A percentile compares a stretch with the other conserved stretches of the same genome.
phyloP scores from a whole-genome alignment of 768 basidiomycete genomes.

The Termitomyces heimii region DNA sequence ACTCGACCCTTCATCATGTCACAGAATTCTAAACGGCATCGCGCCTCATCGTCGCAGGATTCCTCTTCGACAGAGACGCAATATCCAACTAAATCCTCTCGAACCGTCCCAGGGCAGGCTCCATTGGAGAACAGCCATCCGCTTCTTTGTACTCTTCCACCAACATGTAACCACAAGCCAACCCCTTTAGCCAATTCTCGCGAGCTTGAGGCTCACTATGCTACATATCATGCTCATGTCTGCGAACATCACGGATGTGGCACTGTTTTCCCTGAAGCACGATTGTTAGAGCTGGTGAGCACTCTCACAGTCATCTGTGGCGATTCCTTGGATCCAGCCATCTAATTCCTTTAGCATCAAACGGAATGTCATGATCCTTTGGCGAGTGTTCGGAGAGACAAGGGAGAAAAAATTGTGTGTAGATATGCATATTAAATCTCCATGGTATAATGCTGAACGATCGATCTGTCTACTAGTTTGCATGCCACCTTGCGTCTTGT shows the following conservation, averaged over 20 bases:
- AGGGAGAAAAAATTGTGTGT: conserved; percentile 83
- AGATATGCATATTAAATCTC: neutral
- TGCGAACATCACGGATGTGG: conserved; percentile 66
- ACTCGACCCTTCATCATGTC: conserved; percentile 11
- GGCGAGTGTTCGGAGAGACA: conserved; percentile 66
- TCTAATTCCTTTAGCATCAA: conserved; percentile 47
- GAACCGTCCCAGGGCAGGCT: conserved; percentile 16
- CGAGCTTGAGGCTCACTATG: conserved; percentile 81
- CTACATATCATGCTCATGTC: conserved; percentile 78
- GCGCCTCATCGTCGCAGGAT: conserved; percentile 30
- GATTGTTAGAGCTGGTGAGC: conserved; percentile 75
- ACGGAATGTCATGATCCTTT: conserved; percentile 88
- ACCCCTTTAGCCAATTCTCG: conserved; percentile 59
- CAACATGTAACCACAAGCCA: conserved; percentile 68
- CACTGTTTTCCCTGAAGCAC: conserved; percentile 81
- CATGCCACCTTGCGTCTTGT: conserved; percentile 66
- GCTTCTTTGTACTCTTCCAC: conserved; percentile 70
- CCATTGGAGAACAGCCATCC: conserved; percentile 23
- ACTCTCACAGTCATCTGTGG: neutral
- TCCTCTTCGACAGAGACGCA: conserved; percentile 24
- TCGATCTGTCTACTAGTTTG: conserved; percentile 42
- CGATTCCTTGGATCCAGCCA: neutral
- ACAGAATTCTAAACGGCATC: conserved; percentile 27
- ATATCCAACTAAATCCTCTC: conserved; percentile 22
- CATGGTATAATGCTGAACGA: neutral